Evolutionary conservation across 805 yeast species (phyloP), one percentile per base, ranked within the genome.

Genomic region (Yamadazyma insecticola): DNA sequence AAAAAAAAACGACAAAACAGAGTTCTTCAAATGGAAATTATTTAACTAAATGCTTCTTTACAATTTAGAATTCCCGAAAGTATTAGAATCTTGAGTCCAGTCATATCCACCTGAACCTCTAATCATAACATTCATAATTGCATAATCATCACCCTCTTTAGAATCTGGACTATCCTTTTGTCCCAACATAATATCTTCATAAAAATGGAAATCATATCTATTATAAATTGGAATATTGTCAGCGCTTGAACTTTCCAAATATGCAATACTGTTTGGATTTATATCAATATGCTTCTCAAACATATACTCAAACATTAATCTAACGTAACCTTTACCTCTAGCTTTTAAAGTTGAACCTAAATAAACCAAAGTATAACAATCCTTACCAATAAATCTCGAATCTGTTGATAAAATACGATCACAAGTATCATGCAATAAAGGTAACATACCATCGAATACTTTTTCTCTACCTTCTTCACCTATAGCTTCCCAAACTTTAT

Each of bases 281-380:
- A 52, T 53, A 41, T 74, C 78, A 31, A 74, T 57, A 47, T 65
- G 58, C 32, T 65, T 58, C 20, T 52, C 46, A 42, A 67, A 71
- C 70, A 71, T 64, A 44, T 58, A 66, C 5, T 73, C 70, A 41
- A 74, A 67, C 47, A 72, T 54, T 16, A 60, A 60, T 28, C 78
- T 51, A 8, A 63, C 73, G 43, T 74, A 74, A 13, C 80, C 80
- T 45, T 74, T 74, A 21, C 80, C 80, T 41, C 77, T 59, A 5
- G 78, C 75, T 12, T 48, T 45, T 10, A 27, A 52, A 5, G 61
- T 55, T 5, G 71, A 61, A 5, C 73, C 74, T 33, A 69, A 51
- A 43, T 69, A 69, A 19, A 69, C 71, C 41, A 69, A 55, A n/a
- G 71, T 66, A 43, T 48, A 69, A 11, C 55, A 47, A 14, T 53